A percentile compares a stretch with the other conserved stretches of the same genome.
Conservation (phyloP, 2,329 filamentous ascomycete genomes). For the Cryphonectria japonica region DNA sequence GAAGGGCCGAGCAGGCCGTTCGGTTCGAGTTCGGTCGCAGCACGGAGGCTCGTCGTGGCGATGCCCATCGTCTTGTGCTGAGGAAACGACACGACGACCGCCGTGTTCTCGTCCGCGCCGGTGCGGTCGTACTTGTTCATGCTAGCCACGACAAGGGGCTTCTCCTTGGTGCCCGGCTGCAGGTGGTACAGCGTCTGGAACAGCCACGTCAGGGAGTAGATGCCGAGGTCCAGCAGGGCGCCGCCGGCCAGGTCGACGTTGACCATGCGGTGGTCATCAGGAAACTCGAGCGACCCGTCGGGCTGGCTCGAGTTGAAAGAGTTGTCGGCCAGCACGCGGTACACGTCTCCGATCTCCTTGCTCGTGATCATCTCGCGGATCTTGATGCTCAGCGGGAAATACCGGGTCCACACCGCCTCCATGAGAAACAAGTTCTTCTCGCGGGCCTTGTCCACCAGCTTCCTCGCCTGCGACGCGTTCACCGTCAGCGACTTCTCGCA, state of each 20-base stretch:
- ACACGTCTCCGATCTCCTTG: slow-evolving; percentile 63
- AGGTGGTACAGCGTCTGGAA: slow-evolving; percentile 88
- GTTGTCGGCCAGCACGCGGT: slow-evolving; percentile 63
- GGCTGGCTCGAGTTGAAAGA: slow-evolving; percentile 63
- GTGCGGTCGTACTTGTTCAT: slow-evolving; percentile 72
- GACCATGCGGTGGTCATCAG: slow-evolving; percentile 73
- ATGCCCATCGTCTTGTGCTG: slow-evolving; percentile 70
- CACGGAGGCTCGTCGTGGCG: slow-evolving; percentile 67
- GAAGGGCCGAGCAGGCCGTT: slow-evolving; percentile 64
- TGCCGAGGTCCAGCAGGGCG: slow-evolving; percentile 80
- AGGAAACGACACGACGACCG: slow-evolving; percentile 77
- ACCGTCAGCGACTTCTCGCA: slow-evolving; percentile 92
- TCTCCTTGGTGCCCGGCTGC: slow-evolving; percentile 60
- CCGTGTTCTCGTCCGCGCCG: slow-evolving; percentile 78
- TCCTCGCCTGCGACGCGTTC: slow-evolving; percentile 75
- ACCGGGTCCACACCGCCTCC: slow-evolving; percentile 90
- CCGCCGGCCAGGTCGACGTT: slow-evolving; percentile 84
- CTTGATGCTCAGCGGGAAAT: slow-evolving; percentile 81
- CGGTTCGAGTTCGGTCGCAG: slow-evolving; percentile 64
- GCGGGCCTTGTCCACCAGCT: slow-evolving; percentile 71
- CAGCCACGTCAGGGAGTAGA: slow-evolving; percentile 89
- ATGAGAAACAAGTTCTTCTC: slow-evolving; percentile 77
- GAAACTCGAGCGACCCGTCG: slow-evolving; percentile 60
- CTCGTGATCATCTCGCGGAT: slow-evolving; percentile 66
- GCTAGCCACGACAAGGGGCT: slow-evolving; percentile 69